Percentiles rank a stretch among this genome's conserved stretches.
These are phyloP conservation scores for Durotheca rogersii DNA, from an alignment of 495 filamentous ascomycete species.

Conservation along the genomic window DNA sequence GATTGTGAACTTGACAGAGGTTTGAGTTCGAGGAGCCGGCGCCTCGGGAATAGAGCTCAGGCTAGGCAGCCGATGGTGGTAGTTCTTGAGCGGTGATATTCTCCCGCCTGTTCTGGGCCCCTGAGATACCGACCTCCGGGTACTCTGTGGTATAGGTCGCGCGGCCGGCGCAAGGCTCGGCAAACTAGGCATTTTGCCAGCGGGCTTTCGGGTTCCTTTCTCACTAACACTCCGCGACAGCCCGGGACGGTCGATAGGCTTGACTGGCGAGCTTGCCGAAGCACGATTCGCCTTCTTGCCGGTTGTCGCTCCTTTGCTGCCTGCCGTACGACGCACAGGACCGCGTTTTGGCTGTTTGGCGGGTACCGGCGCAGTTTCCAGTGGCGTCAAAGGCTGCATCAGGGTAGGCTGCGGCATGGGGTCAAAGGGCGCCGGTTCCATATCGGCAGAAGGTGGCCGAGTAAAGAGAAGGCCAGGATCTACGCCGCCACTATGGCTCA, in stretches of 20 bases:
- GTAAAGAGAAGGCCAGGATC: constrained; percentile 51
- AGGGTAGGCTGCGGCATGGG: constrained; percentile 35
- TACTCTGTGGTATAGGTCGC: constrained; percentile 26
- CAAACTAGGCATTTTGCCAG: constrained; percentile 32
- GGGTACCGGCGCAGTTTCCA: constrained; percentile 23
- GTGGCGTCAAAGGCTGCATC: constrained; percentile 29
- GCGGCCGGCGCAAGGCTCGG: constrained; percentile 40
- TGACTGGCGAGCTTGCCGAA: constrained; percentile 57
- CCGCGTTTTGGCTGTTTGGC: constrained; percentile 34
- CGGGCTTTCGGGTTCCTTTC: constrained; percentile 41
- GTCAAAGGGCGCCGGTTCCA: constrained; percentile 42
- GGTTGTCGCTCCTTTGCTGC: constrained; percentile 39
- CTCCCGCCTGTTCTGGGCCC: constrained; percentile 44
- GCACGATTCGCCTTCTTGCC: constrained; percentile 42
- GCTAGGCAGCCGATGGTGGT: constrained; percentile 47
- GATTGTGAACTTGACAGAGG: constrained; percentile 67
- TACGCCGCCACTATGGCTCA: constrained; percentile 39
- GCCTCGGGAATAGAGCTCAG: constrained; percentile 55
- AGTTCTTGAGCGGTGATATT: constrained; percentile 51
- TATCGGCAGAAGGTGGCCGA: constrained; percentile 45
- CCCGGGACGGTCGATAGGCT: constrained; percentile 50
- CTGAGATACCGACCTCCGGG: constrained; percentile 39
- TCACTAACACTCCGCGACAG: constrained; percentile 64
- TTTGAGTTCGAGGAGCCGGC: constrained; percentile 46
- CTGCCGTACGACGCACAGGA: constrained; percentile 46